Evolutionary conservation across 2,329 filamentous ascomycete genomes (phyloP), one percentile per base, ranked within the genome.

Genomic region (Fusarium papillatum): DNA sequence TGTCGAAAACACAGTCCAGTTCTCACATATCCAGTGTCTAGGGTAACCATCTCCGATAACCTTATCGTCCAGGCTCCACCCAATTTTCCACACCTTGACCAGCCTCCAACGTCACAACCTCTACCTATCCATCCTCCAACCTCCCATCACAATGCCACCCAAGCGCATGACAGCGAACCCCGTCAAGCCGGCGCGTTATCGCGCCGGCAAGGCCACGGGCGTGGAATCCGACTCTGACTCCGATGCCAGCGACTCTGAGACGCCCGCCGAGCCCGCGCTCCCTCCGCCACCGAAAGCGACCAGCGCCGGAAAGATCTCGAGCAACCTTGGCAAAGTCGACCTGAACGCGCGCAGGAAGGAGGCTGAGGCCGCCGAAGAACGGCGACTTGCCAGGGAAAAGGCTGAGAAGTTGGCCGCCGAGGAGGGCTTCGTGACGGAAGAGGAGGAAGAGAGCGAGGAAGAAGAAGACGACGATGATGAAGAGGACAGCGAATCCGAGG

Each of bases 111-210:
- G 74, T 79, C 77, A 78, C 74, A 59, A 48, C 38, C 63, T 75
- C 36, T 17, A 41, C 39, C 55, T 75, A 53, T 55, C 63, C 64
- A 66, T 60, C 24, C 46, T 29, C 63, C 65, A 62, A 64, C 29
- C 34, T 68, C 60, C 53, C 34, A 55, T 55, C 77, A 80, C 64
- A 70, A 91, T 90, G 89, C 93, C 94, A 73, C 91, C 93, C 16
- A 95, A 95, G 83, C 94, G 95, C 81, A 98, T 98, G 95, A 98
- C 96, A 74, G 95, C 96, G 74, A 98, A 98, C 81, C 95, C 95
- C 5, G 86, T 93, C 70, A 93, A 92, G 82, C 94, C 95, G 29
- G 91, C 93, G 77, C 94, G 97, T 69, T 94, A 98, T 80, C 93
- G 95, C 70, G 93, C 96, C 19, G 96, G 97, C 76, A 98, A 98